phyloP scores from a whole-genome alignment of 768 basidiomycete genomes.

The Boletus rufocinnamomeus region DNA sequence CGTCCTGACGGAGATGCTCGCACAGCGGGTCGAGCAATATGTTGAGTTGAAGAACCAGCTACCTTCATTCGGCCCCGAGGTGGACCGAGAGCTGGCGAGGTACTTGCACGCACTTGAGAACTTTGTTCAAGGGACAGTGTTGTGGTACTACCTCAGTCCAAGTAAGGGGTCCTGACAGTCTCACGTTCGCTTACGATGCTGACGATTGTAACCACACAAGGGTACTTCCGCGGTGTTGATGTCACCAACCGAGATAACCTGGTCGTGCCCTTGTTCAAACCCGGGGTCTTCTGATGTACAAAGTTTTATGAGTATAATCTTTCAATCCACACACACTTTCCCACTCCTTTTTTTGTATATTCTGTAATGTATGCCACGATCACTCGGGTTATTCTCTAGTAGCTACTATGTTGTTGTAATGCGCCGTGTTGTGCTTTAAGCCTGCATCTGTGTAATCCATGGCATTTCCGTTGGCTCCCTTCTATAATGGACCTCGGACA shows the following conservation, averaged over 20 bases:
- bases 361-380: slow-evolving; percentile 23
- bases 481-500: not conserved
- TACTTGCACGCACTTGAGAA: slow-evolving; percentile 40
- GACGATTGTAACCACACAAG: slow-evolving; percentile 18
- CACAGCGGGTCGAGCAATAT: slow-evolving; percentile 38
- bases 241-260: slow-evolving; percentile 32
- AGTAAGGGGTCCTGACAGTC: slow-evolving; percentile 26
- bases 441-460: slow-evolving; percentile 10
- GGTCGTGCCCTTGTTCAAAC: slow-evolving; percentile 33
- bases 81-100: slow-evolving; percentile 36
- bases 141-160: slow-evolving; percentile 44
- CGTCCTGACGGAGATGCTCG: slow-evolving; percentile 40
- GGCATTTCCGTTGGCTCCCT: not conserved
- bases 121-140: slow-evolving; percentile 41
- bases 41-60: slow-evolving; percentile 33
- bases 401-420: slow-evolving; percentile 18
- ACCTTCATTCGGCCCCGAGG: slow-evolving; percentile 38
- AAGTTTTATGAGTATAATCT: not conserved
- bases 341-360: slow-evolving; percentile 17
- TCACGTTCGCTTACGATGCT: slow-evolving; percentile 10
- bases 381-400: slow-evolving; percentile 13
- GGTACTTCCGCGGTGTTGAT: slow-evolving; percentile 38
- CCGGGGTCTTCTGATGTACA: slow-evolving; percentile 25
- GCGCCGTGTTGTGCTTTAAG: slow-evolving; percentile 6
- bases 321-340: not conserved